Conservation (phyloP, 78 protist genomes). For the Capsaspora owczarzaki region DNA sequence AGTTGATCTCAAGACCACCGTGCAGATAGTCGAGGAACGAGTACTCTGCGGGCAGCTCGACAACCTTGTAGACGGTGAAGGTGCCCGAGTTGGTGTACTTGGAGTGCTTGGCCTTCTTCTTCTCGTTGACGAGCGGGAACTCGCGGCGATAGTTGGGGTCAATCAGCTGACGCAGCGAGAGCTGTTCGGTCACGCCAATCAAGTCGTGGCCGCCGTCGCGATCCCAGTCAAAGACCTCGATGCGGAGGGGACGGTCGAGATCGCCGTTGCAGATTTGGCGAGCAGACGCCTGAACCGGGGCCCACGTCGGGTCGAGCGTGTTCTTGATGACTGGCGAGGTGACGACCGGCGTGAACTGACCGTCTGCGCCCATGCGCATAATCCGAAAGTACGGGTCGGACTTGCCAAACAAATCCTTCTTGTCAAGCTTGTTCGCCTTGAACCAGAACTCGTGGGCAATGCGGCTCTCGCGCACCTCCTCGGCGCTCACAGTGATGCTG, state of each 20-base stretch:
- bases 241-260: background rate
- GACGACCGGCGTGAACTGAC: background rate
- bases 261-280: background rate
- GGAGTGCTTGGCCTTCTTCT: conserved; percentile 26
- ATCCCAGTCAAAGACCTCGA: background rate
- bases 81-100: conserved; percentile 46
- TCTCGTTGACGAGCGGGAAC: conserved; percentile 17
- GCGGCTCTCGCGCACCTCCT: no score
- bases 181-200: conserved; percentile 49
- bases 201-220: conserved; percentile 43
- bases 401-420: conserved; percentile 18
- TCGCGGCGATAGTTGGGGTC: no score
- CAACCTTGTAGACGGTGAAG: conserved; percentile 20
- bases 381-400: conserved; percentile 4
- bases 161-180: no score
- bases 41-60: background rate
- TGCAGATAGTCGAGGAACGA: conserved; percentile 46
- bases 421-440: background rate
- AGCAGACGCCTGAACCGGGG: background rate
- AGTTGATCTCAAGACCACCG: conserved; percentile 48
- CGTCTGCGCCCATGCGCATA: background rate
- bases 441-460: background rate
- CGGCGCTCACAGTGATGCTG: no score
- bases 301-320: background rate
- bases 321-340: background rate